Percentiles rank a stretch among this genome's conserved stretches.
Conservation (phyloP, 2,329 filamentous ascomycete species). For the Orbilia oligospora region DNA sequence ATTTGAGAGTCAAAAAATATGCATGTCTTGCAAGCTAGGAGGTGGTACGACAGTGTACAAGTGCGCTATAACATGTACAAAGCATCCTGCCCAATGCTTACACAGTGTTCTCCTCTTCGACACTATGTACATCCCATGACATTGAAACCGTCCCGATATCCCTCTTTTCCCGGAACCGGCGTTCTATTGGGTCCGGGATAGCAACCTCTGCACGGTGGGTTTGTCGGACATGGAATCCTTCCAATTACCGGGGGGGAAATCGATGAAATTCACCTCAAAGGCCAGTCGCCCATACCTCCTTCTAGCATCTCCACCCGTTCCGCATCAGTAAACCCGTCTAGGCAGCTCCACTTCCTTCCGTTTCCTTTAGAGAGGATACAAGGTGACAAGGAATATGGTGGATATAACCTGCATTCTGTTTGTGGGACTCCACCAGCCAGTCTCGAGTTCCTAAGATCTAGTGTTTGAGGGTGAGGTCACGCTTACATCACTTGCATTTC, state of each 20-base stretch:
- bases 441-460: background rate
- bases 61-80: slow-evolving; percentile 1
- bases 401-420: slow-evolving; percentile 38
- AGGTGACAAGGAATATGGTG: slow-evolving; percentile 40
- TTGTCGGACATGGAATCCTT: slow-evolving; percentile 50
- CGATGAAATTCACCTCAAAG: slow-evolving; percentile 24
- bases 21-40: background rate
- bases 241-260: slow-evolving; percentile 46
- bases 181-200: slow-evolving; percentile 22
- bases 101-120: slow-evolving; percentile 5
- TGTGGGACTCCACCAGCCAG: slow-evolving; percentile 29
- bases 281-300: slow-evolving; percentile 2
- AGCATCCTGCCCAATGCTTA: slow-evolving; percentile 12
- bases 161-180: slow-evolving; percentile 21
- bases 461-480: slow-evolving; percentile 44
- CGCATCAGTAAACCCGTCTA: slow-evolving; percentile 40
- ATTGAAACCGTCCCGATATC: background rate
- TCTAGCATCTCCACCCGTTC: slow-evolving; percentile 38
- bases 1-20: background rate
- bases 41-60: slow-evolving; percentile 41
- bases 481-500: slow-evolving; percentile 56
- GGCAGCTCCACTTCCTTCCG: slow-evolving; percentile 43
- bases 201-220: slow-evolving; percentile 38
- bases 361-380: slow-evolving; percentile 23
- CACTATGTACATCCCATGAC: slow-evolving; percentile 1